Base-by-base conservation (phyloP, 2,329 filamentous ascomycete genomes). In the Phialophora tarda region DNA sequence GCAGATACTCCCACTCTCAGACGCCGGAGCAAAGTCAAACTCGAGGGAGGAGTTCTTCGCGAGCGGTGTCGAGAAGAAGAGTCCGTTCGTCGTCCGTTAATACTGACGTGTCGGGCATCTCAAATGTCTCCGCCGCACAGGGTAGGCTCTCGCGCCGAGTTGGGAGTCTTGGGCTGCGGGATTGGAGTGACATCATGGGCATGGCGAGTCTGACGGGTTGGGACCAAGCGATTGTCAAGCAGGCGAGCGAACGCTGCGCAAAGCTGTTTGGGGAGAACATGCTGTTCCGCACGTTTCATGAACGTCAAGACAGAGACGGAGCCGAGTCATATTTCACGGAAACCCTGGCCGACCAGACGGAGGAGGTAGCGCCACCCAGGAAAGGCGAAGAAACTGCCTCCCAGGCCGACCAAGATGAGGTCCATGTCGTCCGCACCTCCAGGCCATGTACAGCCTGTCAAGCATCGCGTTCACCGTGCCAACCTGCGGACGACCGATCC, bases 151-250 rank as follows among this genome's bases (percentile, higher is more conserved):
- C 63, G 12, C 60, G 62, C 21, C 17, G 59, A 54, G 32, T 64
- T 66, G 50, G 59, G 63, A 71, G 67, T 61, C 72, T 74, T 41
- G 74, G 75, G 30, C 79, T 87, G 12, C 85, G 91, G 24, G 91
- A 96, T 78, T 98, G 94, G 94, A 90, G 88, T 71, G 91, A 96
- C 71, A 85, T 97, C 1, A 79, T 97, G 30, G 91, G 91, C 0
- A 83, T 92, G 0, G 94, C 94, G 2, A 85, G 91, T 0, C 79
- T 96, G 58, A 86, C 86, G 1, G 92, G 91, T 0, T 93, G 93
- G 78, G 81, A 90, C 1, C 47, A 66, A 1, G 77, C 80, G 0
- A 89, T 88, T 0, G 78, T 97, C 12, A 85, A 88, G 60, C 86
- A 91, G 32, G 86, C 92, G 0, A 85, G 90, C 1, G 83, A 88